Evolutionary conservation across 805 yeast species (phyloP).

Genomic region (Metschnikowia proteae): DNA sequence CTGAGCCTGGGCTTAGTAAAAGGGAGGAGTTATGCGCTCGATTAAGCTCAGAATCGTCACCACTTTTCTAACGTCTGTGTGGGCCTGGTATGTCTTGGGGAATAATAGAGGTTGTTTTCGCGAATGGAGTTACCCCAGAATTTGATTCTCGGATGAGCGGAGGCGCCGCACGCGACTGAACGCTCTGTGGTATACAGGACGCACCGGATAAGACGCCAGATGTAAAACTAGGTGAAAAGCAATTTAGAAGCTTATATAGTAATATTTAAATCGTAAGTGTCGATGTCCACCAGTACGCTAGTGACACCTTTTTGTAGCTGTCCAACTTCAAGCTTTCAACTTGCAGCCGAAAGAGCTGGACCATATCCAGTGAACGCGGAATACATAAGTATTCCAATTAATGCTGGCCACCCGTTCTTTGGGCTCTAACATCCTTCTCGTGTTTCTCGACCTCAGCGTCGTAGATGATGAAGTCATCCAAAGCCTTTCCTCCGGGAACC

Average conservation of each 20-base stretch:
- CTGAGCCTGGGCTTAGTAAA: no score
- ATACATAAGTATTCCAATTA: conserved; percentile 22
- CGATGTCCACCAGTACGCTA: no score
- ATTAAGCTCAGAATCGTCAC: neutral
- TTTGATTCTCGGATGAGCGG: conserved; percentile 2
- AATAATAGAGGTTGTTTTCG: neutral
- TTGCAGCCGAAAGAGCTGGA: no score
- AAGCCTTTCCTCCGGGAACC: conserved; percentile 95
- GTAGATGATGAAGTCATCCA: conserved; percentile 86
- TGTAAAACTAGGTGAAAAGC: no score
- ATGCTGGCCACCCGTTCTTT: conserved; percentile 73
- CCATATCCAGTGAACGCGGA: no score
- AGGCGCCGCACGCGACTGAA: neutral
- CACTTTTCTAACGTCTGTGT: neutral
- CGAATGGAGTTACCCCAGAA: conserved; percentile 5
- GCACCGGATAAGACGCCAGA: no score
- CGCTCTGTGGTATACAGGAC: neutral
- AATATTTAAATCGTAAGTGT: no score
- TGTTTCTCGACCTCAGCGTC: conserved; percentile 78
- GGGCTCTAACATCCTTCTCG: conserved; percentile 60
- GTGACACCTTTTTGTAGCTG: no score
- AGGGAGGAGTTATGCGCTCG: no score
- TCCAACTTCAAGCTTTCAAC: no score
- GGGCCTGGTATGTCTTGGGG: neutral
- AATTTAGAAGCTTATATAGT: no score